phyloP scores from a whole-genome alignment of 129 eudicot species.

The Ambrosia trifida region DNA sequence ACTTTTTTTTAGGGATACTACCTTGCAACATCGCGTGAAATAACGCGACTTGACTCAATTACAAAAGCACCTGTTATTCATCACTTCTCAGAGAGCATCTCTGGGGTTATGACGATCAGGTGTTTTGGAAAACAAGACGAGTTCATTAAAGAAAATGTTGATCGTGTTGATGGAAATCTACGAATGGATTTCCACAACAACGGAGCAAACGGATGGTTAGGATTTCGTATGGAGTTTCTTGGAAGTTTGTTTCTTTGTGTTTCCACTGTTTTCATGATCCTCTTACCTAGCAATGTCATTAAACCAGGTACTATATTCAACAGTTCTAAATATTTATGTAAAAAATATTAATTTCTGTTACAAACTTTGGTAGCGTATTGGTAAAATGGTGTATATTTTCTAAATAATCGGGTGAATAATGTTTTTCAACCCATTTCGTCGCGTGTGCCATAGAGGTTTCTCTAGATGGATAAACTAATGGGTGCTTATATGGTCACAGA shows the following conservation, averaged over 20 bases:
- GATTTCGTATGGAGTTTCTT: constrained; percentile 64
- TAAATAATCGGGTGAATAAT: neutral
- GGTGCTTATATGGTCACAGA: constrained; percentile 33
- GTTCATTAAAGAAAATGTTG: constrained; percentile 52
- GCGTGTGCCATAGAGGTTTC: neutral
- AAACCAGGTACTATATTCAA: constrained; percentile 44
- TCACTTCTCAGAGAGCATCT: constrained; percentile 67
- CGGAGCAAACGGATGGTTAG: constrained; percentile 74
- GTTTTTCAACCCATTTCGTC: neutral
- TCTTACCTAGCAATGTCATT: constrained; percentile 54
- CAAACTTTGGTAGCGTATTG: neutral
- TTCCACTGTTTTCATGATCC: constrained; percentile 55
- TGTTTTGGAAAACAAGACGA: constrained; percentile 50
- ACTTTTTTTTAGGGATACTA: constrained; percentile 50
- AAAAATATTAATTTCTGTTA: too few relatives aligned
- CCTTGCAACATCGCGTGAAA: constrained; percentile 69
- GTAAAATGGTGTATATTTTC: neutral
- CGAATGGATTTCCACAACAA: constrained; percentile 68
- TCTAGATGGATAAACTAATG: constrained; percentile 14
- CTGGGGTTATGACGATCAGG: constrained; percentile 71
- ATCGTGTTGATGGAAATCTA: constrained; percentile 52
- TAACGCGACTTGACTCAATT: constrained; percentile 64
- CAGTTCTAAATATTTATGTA: too few relatives aligned
- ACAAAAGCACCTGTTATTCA: constrained; percentile 74
- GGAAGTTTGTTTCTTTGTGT: constrained; percentile 59